These are phyloP conservation scores for Aspergillus egyptiacus DNA, from an alignment of 495 filamentous ascomycete genomes.

Conservation along the genomic window DNA sequence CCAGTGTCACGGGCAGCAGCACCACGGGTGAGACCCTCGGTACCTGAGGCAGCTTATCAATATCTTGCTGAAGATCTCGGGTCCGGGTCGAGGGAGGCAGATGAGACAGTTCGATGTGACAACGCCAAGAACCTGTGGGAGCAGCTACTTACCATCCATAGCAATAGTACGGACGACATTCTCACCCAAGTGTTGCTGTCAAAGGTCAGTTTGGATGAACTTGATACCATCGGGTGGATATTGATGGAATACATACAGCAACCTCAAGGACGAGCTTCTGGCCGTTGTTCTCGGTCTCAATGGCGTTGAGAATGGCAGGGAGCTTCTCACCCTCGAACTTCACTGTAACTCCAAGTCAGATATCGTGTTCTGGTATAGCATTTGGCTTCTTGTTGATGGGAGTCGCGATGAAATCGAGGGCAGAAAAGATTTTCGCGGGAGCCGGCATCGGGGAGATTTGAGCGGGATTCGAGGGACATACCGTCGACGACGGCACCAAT, in stretches of 20 bases:
- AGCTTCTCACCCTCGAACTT: conserved; percentile 96
- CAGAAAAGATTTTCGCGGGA: conserved; percentile 45
- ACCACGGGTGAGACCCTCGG: conserved; percentile 96
- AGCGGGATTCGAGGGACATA: conserved; percentile 38
- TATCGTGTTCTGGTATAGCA: conserved; percentile 21
- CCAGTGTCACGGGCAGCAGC: conserved; percentile 79
- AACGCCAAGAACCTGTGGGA: not conserved
- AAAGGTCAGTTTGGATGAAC: conserved; percentile 22
- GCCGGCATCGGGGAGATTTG: conserved; percentile 24
- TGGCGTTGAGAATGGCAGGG: conserved; percentile 94
- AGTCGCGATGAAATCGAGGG: conserved; percentile 30
- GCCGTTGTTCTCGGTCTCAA: conserved; percentile 84
- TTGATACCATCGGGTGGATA: conserved; percentile 22
- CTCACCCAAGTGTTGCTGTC: conserved; percentile 98
- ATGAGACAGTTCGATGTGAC: conserved; percentile 3
- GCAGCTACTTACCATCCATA: conserved; percentile 86
- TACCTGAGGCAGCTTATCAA: conserved; percentile 56
- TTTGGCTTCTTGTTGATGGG: conserved; percentile 34
- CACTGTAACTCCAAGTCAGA: conserved; percentile 50
- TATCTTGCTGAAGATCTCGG: not conserved
- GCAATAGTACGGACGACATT: conserved; percentile 99
- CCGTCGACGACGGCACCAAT: conserved; percentile 67
- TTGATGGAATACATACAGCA: conserved; percentile 59
- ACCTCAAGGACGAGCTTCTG: conserved; percentile 96
- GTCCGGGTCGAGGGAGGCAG: conserved; percentile 9